Evolutionary conservation across 805 yeast species (phyloP).

Genomic region (Saccharomycopsis malanga): DNA sequence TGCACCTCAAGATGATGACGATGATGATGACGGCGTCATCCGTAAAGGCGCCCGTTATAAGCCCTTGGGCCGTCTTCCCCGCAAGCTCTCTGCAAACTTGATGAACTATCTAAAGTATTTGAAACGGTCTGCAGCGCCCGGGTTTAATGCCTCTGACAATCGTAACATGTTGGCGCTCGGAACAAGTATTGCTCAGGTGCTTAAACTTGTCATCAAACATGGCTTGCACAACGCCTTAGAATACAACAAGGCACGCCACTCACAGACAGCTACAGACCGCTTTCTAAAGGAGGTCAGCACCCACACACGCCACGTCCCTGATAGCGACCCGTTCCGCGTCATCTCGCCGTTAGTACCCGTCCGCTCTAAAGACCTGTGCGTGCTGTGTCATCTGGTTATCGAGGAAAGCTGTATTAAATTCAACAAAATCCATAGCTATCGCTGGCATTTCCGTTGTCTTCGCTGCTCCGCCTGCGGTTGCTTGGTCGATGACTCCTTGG

Average conservation of each 20-base stretch:
- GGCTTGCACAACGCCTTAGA: conserved; percentile 75
- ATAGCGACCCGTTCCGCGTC: conserved; percentile 30
- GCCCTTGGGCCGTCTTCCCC: conserved; percentile 38
- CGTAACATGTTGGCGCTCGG: conserved; percentile 67
- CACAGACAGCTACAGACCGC: conserved; percentile 54
- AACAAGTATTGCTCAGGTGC: conserved; percentile 87
- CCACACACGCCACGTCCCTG: conserved; percentile 35
- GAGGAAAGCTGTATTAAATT: conserved; percentile 74
- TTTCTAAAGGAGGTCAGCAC: conserved; percentile 50
- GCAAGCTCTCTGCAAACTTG: conserved; percentile 80
- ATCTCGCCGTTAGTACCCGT: conserved; percentile 40
- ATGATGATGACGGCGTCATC: conserved; percentile 30
- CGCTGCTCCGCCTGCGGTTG: conserved; percentile 51
- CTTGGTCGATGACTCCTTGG: background rate
- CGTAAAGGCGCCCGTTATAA: conserved; percentile 26
- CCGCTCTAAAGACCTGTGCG: conserved; percentile 72
- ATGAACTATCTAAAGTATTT: conserved; percentile 83
- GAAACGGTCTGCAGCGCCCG: conserved; percentile 39
- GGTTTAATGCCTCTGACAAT: conserved; percentile 28
- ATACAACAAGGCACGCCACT: conserved; percentile 48
- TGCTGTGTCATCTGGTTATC: conserved; percentile 61
- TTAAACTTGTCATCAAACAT: conserved; percentile 74
- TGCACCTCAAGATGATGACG: conserved; percentile 4
- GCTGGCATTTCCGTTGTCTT: conserved; percentile 84
- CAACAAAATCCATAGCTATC: conserved; percentile 35